These are phyloP conservation scores for Kodamaea derodonti DNA, from an alignment of 1,139 yeast genomes.

Conservation along the genomic window DNA sequence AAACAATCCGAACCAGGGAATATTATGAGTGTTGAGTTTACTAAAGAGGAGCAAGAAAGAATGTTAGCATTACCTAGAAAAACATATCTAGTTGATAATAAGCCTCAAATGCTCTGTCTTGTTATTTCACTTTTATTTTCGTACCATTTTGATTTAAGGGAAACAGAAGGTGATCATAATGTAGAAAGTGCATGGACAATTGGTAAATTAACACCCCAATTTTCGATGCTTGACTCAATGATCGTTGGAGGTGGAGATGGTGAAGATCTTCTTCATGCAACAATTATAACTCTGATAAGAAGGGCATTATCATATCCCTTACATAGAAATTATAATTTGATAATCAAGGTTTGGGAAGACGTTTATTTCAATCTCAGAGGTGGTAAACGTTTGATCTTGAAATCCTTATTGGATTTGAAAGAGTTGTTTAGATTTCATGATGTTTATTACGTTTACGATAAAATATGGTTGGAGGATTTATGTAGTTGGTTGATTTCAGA, in stretches of 20 bases:
- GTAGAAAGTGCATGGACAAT: conserved; percentile 93
- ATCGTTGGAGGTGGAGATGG: conserved; percentile 20
- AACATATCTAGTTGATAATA: conserved; percentile 50
- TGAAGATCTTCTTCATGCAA: conserved; percentile 39
- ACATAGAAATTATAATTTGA: conserved; percentile 65
- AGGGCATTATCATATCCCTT: conserved; percentile 78
- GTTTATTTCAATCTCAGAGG: conserved; percentile 60
- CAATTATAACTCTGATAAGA: conserved; percentile 59
- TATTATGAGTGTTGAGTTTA: conserved; percentile 45
- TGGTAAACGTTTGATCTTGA: conserved; percentile 66
- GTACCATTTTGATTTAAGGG: conserved; percentile 69
- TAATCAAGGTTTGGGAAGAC: conserved; percentile 69
- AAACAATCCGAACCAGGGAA: conserved; percentile 26
- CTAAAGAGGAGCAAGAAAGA: conserved; percentile 56
- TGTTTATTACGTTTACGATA: conserved; percentile 82
- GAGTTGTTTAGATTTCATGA: conserved; percentile 83
- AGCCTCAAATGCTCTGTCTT: conserved; percentile 49
- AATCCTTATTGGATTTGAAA: conserved; percentile 54
- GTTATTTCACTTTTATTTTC: conserved; percentile 67
- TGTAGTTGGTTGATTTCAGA: conserved; percentile 73
- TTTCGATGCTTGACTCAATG: conserved; percentile 65
- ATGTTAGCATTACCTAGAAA: conserved; percentile 69
- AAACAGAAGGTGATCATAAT: conserved; percentile 72
- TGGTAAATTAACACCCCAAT: conserved; percentile 79
- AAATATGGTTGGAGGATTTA: conserved; percentile 75